Conservation (phyloP, 2,329 filamentous ascomycete species). For the Penicillium sp. region DNA sequence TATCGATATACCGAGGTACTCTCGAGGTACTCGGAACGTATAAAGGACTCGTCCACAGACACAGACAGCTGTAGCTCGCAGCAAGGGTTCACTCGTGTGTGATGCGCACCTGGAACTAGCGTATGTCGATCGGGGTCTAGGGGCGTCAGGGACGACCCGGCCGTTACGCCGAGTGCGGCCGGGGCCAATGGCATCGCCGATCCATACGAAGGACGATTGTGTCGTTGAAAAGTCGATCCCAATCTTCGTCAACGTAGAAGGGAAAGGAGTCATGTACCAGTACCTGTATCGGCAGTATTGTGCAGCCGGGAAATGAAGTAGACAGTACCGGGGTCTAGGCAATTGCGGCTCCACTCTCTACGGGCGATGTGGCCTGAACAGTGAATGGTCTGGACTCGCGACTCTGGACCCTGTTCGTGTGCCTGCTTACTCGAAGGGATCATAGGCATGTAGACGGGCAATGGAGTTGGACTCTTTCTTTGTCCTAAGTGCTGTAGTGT, state of each 20-base stretch:
- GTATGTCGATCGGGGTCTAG: conserved; percentile 15
- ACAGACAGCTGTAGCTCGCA: neutral
- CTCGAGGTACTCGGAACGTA: neutral
- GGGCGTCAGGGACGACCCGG: neutral
- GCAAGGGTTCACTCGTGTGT: neutral
- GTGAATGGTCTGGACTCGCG: neutral
- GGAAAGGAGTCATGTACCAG: neutral
- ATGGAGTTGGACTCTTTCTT: neutral
- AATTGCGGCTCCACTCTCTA: conserved; percentile 10
- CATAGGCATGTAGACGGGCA: neutral
- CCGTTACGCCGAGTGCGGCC: neutral
- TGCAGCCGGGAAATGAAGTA: neutral
- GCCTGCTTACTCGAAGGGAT: conserved; percentile 11
- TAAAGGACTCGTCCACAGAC: neutral
- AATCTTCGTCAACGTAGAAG: neutral
- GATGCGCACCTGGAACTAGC: conserved; percentile 6
- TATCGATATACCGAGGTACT: neutral
- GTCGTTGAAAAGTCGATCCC: neutral
- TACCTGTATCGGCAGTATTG: neutral
- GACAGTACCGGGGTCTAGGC: neutral
- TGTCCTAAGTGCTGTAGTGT: too few relatives aligned
- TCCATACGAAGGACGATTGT: neutral
- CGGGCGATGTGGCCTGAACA: conserved; percentile 15
- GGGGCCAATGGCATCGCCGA: neutral
- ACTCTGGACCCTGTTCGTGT: conserved; percentile 12